Conservation (phyloP, 1,139 yeast species). For the Tardiomyces blankii region DNA sequence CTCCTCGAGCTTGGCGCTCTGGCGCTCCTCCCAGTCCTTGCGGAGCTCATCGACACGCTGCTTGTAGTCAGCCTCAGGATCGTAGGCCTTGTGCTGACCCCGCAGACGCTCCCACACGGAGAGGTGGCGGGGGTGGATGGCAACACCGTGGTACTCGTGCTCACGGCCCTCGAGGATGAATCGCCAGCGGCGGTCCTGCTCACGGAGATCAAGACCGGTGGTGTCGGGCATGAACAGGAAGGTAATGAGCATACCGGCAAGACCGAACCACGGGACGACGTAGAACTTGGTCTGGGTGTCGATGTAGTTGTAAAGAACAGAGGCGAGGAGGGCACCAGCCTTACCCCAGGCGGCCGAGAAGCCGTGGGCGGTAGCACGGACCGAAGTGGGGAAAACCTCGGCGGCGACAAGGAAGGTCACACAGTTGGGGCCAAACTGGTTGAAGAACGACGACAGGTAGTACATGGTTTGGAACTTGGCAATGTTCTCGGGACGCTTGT, state of each 20-base stretch:
- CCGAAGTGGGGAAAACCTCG: constrained; percentile 93
- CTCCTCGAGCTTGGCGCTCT: constrained; percentile 19
- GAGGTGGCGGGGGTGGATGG: constrained; percentile 26
- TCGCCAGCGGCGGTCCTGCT: constrained; percentile 29
- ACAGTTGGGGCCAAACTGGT: constrained; percentile 78
- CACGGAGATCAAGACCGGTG: constrained; percentile 28
- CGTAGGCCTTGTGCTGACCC: constrained; percentile 26
- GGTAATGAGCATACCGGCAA: constrained; percentile 26
- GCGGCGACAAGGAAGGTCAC: constrained; percentile 96
- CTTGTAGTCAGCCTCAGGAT: constrained; percentile 28
- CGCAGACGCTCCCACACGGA: constrained; percentile 26
- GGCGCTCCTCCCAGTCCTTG: constrained; percentile 26
- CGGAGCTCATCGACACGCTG: constrained; percentile 28
- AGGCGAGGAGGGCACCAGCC: constrained; percentile 94
- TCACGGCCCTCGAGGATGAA: constrained; percentile 24
- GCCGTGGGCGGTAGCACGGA: constrained; percentile 98
- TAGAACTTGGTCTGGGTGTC: constrained; percentile 23
- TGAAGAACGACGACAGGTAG: constrained; percentile 54
- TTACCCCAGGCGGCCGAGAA: constrained; percentile 94
- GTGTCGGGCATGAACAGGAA: constrained; percentile 26
- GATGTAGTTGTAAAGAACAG: constrained; percentile 39
- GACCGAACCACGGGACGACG: constrained; percentile 31
- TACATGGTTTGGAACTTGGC: constrained; percentile 51
- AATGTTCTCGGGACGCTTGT: constrained; percentile 33
- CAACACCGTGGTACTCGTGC: constrained; percentile 29